These are phyloP conservation scores for Arctium minus DNA, from an alignment of 129 eudicot genomes.

Conservation along the genomic window DNA sequence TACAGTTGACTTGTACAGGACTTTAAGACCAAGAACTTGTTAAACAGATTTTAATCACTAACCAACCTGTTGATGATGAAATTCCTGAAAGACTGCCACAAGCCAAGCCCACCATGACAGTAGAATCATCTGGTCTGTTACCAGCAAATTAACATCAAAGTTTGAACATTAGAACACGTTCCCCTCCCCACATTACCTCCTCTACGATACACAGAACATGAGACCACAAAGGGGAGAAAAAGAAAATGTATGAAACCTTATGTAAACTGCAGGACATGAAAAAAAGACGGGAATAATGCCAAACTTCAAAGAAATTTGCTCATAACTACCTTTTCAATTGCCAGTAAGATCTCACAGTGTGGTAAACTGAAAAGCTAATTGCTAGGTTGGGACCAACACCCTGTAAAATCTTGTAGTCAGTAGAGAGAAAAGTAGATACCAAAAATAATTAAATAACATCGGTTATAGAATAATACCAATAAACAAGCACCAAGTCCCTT, in stretches of 20 bases:
- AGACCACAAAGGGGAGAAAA: background rate
- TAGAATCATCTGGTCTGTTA: slow-evolving; percentile 79
- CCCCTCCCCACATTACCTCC: background rate
- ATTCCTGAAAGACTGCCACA: slow-evolving; percentile 97
- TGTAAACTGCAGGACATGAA: background rate
- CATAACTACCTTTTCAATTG: slow-evolving; percentile 53
- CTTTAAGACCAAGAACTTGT: background rate
- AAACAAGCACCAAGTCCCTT: slow-evolving; percentile 94
- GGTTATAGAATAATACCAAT: slow-evolving; percentile 48
- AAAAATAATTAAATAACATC: background rate
- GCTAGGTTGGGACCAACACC: slow-evolving; percentile 98
- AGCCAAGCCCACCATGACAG: slow-evolving; percentile 77
- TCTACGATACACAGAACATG: background rate
- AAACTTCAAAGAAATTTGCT: background rate
- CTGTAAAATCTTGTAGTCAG: slow-evolving; percentile 35
- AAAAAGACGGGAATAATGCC: background rate
- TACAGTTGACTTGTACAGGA: background rate
- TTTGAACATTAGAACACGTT: background rate
- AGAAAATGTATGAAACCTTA: background rate
- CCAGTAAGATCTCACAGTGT: slow-evolving; percentile 75
- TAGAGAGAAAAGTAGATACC: background rate
- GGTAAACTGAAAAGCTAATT: slow-evolving; percentile 90
- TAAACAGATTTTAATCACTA: slow-evolving; percentile 22
- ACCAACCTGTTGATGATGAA: slow-evolving; percentile 99
- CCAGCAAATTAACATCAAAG: background rate